These are phyloP conservation scores for Scedosporium dehoogii DNA, from an alignment of 2,329 filamentous ascomycete genomes.

Conservation along the genomic window DNA sequence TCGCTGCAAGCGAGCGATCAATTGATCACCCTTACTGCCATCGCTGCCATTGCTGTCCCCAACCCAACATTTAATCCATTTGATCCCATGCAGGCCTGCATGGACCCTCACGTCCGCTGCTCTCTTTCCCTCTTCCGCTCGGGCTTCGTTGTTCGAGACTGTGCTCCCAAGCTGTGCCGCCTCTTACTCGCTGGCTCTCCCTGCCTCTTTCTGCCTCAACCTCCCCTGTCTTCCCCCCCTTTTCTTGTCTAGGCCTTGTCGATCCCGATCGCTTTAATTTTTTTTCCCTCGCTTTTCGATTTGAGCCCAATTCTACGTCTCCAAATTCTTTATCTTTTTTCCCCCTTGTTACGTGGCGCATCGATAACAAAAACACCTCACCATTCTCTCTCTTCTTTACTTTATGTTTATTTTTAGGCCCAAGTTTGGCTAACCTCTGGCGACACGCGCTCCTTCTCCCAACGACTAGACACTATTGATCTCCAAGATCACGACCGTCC, in stretches of 20 bases:
- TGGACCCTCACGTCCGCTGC: too few relatives aligned
- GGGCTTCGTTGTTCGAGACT: background rate
- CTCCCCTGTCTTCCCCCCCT: background rate
- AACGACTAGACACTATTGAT: conserved; percentile 72
- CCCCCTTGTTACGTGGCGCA: background rate
- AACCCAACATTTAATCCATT: background rate
- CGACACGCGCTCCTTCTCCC: background rate
- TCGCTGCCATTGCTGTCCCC: background rate
- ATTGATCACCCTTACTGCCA: too few relatives aligned
- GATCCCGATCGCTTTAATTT: conserved; percentile 3
- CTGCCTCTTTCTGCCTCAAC: conserved; percentile 1
- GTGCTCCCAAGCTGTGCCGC: too few relatives aligned
- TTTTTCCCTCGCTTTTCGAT: background rate
- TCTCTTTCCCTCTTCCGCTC: background rate
- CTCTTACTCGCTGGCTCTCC: background rate
- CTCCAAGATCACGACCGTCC: conserved; percentile 76
- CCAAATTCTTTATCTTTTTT: background rate
- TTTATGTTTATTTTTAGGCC: background rate
- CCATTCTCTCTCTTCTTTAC: conserved; percentile 1
- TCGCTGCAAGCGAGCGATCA: too few relatives aligned
- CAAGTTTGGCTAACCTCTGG: background rate
- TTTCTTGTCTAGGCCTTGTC: background rate
- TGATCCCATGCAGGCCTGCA: background rate
- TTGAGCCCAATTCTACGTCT: background rate
- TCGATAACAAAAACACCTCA: background rate